A percentile compares a stretch with the other conserved stretches of the same genome.
Evolutionary conservation across 805 yeast genomes (phyloP).

Genomic region (Metschnikowia continentalis): DNA sequence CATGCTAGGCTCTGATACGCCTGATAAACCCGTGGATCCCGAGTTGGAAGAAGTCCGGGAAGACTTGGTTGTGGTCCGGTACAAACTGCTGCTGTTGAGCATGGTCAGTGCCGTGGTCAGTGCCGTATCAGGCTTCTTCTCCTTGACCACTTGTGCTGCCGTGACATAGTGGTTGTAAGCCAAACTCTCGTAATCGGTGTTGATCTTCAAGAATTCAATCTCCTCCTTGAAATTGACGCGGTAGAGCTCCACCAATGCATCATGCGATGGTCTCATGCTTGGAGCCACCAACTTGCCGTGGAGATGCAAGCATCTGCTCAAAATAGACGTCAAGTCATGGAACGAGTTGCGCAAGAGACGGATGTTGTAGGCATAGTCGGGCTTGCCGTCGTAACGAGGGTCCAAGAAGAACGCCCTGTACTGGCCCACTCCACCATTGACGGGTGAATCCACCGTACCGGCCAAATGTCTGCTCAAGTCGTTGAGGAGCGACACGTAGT

Average conservation of each 20-base stretch:
- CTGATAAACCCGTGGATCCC: conserved; percentile 10
- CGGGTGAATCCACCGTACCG: conserved; percentile 90
- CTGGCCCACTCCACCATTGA: conserved; percentile 87
- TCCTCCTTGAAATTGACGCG: conserved; percentile 66
- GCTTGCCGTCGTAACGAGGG: conserved; percentile 29
- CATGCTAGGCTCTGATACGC: conserved; percentile 11
- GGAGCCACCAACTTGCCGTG: conserved; percentile 64
- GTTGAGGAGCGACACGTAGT: conserved; percentile 46
- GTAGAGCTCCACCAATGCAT: conserved; percentile 59
- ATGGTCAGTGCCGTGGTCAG: conserved; percentile 5
- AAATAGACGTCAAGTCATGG: conserved; percentile 61
- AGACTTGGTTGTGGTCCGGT: conserved; percentile 18
- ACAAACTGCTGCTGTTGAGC: conserved; percentile 1
- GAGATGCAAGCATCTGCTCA: conserved; percentile 60
- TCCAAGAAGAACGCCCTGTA: conserved; percentile 64
- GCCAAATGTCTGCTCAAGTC: conserved; percentile 67
- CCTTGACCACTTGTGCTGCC: conserved; percentile 14
- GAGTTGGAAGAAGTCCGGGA: conserved; percentile 16
- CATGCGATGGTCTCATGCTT: conserved; percentile 58
- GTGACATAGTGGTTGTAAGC: conserved; percentile 23
- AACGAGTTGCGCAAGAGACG: conserved; percentile 49
- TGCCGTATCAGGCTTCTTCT: conserved; percentile 2
- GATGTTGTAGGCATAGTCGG: conserved; percentile 27
- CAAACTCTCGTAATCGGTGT: conserved; percentile 29
- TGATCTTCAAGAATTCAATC: conserved; percentile 41